Conservation (phyloP, 371 early-diverging fungal species). For the Lichtheimia corymbifera region DNA sequence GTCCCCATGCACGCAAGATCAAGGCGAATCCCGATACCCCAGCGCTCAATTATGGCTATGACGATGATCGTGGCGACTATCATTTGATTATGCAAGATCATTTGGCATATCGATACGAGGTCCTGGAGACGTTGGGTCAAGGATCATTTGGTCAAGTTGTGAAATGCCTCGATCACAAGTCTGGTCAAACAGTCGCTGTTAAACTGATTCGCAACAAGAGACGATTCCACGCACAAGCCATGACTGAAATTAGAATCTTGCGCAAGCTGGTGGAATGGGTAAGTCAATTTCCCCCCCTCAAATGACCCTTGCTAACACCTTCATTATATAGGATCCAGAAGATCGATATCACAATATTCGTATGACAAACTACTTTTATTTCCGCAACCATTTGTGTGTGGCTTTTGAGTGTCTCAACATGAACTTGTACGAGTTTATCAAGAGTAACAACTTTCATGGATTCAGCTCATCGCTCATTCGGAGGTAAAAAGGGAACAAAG, state of each 20-base stretch:
- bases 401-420: conserved; percentile 93
- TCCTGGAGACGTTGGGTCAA: conserved; percentile 87
- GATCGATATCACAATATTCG: conserved; percentile 81
- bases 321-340: conserved; percentile 74
- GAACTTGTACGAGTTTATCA: conserved; percentile 97
- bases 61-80: conserved; percentile 95
- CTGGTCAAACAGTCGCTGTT: conserved; percentile 86
- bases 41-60: conserved; percentile 67
- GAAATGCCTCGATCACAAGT: conserved; percentile 90
- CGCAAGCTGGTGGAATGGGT: conserved; percentile 71
- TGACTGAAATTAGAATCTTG: conserved; percentile 93
- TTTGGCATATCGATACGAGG: conserved; percentile 88
- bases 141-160: conserved; percentile 99
- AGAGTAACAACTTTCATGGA: conserved; percentile 91
- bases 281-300: conserved; percentile 7
- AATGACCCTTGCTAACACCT: background rate
- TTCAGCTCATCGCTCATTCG: conserved; percentile 81
- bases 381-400: conserved; percentile 94
- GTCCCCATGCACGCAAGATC: conserved; percentile 57
- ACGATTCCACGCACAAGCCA: conserved; percentile 93
- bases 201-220: conserved; percentile 96
- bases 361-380: conserved; percentile 90
- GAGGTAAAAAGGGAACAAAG: conserved; percentile 39
- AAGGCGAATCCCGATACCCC: conserved; percentile 40
- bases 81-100: conserved; percentile 86